Evolutionary conservation across 805 yeast species (phyloP), one percentile per base, ranked within the genome.

Genomic region (Pichia rugopelliculosa): DNA sequence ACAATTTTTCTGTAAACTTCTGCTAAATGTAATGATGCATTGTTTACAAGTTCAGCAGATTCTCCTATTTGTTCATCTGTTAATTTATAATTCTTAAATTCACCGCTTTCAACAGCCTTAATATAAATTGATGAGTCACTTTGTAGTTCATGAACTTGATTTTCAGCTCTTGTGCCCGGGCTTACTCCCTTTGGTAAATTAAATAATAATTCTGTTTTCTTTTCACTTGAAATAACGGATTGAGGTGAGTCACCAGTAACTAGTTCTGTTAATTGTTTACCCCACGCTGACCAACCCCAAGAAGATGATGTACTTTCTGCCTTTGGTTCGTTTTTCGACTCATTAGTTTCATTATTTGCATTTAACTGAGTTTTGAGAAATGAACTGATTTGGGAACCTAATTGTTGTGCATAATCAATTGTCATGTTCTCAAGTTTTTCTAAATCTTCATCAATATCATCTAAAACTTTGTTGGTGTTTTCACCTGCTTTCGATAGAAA

Each of bases 401-500:
- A 69, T 57, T 73, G 78, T 37, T 68, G 62, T 17, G 80, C 77
- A 56, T 76, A 80, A n/a, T 69, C 69, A 1, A 82, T 76, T 0
- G 95, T 90, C 27, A 73, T 65, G 44, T 74, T 76, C 61, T 90
- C 96, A 8, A 87, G 80, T 45, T 71, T 71, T 55, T 86, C 96
- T 41, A 90, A 70, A 55, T 80, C 82, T 53, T 76, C 67, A 62
- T 89, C 97, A 51, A 90, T 71, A 8, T 77, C 75, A 52, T 87
- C 90, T 43, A 89, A 69, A 44, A 76, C 78, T 41, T 72, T 73
- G 55, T 84, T 87, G 8, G 89, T 81, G 52, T 70, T 65, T 41
- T 61, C 62, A 34, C 61, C 64, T 33, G 65, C 47, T 37, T 57
- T 53, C 34, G 56, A 50, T 27, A 67, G 55, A 42, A 59, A 38